Conservation (phyloP, 768 basidiomycete genomes). For the Imleria badia region DNA sequence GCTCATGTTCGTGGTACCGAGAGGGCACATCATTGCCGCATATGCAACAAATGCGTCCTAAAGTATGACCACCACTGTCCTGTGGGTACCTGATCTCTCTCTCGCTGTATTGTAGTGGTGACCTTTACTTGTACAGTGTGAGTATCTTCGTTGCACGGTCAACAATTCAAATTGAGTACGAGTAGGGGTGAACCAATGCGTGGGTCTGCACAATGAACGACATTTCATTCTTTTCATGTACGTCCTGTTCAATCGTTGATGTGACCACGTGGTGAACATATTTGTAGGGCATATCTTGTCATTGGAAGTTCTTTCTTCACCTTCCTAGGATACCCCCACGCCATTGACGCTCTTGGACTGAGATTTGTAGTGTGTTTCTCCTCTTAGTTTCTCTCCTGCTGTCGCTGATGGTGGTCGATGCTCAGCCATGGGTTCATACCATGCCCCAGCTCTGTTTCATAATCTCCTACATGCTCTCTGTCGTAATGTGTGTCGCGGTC, state of each 20-base stretch:
- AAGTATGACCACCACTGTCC: slow-evolving; percentile 94
- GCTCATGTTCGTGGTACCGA: slow-evolving; percentile 34
- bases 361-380: slow-evolving; percentile 40
- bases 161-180: slow-evolving; percentile 1
- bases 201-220: slow-evolving; percentile 92
- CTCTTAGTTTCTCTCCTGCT: neutral
- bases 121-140: slow-evolving; percentile 35
- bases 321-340: slow-evolving; percentile 59
- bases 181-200: slow-evolving; percentile 95
- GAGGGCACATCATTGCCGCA: slow-evolving; percentile 91
- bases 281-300: slow-evolving; percentile 73
- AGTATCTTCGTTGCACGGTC: slow-evolving; percentile 17
- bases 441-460: slow-evolving; percentile 72
- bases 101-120: neutral
- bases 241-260: slow-evolving; percentile 22
- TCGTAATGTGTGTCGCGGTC: slow-evolving; percentile 75
- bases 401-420: neutral
- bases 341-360: slow-evolving; percentile 59
- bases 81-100: slow-evolving; percentile 45
- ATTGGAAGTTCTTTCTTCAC: slow-evolving; percentile 62
- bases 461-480: slow-evolving; percentile 71
- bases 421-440: slow-evolving; percentile 52
- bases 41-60: slow-evolving; percentile 87
- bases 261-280: neutral
- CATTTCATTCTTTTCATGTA: slow-evolving; percentile 96